Conservation (phyloP, 331 rosid genomes). For the Arachis monticola region DNA sequence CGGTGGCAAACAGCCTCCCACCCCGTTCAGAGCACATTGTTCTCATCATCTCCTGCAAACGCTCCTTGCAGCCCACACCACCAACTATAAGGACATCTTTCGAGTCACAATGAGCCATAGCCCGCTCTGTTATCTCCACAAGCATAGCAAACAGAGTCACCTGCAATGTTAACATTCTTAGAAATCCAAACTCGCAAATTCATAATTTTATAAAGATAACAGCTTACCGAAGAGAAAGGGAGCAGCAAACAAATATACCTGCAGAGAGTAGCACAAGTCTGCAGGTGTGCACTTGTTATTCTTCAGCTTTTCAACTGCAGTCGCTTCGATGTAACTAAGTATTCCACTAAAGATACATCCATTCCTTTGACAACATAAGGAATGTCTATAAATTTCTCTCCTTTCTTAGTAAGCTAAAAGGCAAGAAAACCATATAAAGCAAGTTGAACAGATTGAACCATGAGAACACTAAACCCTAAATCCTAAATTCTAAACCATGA, state of each 20-base stretch:
- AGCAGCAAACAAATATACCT: constrained; percentile 49
- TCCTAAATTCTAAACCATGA: too few relatives aligned
- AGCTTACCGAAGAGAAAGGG: not conserved
- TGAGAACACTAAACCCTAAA: too few relatives aligned
- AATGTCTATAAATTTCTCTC: constrained; percentile 78
- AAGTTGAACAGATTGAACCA: constrained; percentile 27
- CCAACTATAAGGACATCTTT: constrained; percentile 95
- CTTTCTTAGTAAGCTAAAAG: constrained; percentile 87
- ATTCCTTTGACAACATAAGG: constrained; percentile 95
- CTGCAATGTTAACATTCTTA: constrained; percentile 40
- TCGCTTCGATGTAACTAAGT: constrained; percentile 85
- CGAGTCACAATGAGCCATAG: constrained; percentile 94
- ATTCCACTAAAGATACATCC: constrained; percentile 97
- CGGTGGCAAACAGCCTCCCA: constrained; percentile 90
- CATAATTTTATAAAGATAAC: not conserved
- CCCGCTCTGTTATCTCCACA: constrained; percentile 96
- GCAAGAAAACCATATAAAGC: constrained; percentile 35
- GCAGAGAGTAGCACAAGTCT: constrained; percentile 92
- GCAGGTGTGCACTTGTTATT: constrained; percentile 91
- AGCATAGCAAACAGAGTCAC: constrained; percentile 93
- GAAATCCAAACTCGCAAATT: constrained; percentile 28
- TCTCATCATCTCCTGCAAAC: constrained; percentile 96
- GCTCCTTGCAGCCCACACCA: constrained; percentile 94
- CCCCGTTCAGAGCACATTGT: constrained; percentile 91
- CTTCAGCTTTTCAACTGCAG: constrained; percentile 80